These are phyloP conservation scores for Cinnamomum chago DNA, from an alignment of 164 flowering plant species.

Conservation along the genomic window DNA sequence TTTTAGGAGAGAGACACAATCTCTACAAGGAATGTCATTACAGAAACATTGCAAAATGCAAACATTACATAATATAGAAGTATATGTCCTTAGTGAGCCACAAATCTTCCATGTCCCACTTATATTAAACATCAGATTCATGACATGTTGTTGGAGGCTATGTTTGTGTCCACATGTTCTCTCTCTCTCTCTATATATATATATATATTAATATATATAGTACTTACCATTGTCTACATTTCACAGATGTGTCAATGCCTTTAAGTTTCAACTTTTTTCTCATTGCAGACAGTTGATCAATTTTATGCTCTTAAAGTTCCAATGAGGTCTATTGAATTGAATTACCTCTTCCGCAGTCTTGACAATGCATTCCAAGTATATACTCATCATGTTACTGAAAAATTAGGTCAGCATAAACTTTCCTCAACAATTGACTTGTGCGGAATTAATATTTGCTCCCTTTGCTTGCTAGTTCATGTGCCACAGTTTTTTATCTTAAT, in stretches of 20 bases:
- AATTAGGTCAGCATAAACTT: constrained; percentile 50
- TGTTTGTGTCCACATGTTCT: no score
- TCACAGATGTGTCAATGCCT: background rate
- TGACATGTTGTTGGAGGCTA: background rate
- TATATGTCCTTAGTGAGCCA: background rate
- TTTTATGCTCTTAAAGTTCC: constrained; percentile 88
- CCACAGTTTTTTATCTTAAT: no score
- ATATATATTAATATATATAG: no score
- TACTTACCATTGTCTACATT: background rate
- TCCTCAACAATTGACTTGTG: background rate
- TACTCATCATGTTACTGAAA: constrained; percentile 54
- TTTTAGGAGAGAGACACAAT: no score
- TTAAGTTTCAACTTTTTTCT: background rate
- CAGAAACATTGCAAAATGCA: no score
- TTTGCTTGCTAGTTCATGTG: no score
- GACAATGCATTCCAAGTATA: constrained; percentile 95
- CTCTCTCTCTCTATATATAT: no score
- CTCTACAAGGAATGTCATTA: no score
- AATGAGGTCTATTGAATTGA: constrained; percentile 73
- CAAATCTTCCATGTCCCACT: background rate
- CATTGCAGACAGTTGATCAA: constrained; percentile 85
- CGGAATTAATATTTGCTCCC: no score
- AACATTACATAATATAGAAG: no score
- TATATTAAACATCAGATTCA: background rate
- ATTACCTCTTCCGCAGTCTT: constrained; percentile 70